Evolutionary conservation across 768 basidiomycete genomes (phyloP).

Genomic region (Grammothele lineata): DNA sequence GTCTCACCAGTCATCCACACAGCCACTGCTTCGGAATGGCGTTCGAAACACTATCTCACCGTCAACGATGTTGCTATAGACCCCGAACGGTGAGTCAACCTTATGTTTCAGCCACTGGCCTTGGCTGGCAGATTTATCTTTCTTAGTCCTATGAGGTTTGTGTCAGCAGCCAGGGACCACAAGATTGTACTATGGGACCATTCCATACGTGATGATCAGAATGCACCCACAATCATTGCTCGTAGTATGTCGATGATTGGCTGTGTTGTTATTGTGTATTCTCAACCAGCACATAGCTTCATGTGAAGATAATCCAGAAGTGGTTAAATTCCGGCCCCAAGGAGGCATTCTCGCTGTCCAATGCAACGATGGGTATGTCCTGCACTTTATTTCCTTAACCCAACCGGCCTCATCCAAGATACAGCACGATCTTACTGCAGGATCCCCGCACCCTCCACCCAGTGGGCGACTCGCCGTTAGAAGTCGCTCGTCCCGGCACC

Average conservation of each 20-base stretch:
- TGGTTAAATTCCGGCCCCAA: constrained; percentile 7
- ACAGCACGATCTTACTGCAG: no score
- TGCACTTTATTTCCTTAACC: no score
- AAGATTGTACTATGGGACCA: constrained; percentile 40
- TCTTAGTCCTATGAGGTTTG: no score
- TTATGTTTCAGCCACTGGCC: neutral
- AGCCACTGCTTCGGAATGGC: no score
- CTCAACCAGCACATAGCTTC: neutral
- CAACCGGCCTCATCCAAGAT: no score
- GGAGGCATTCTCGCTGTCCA: constrained; percentile 4
- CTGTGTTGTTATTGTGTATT: no score
- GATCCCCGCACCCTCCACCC: no score
- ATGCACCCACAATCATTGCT: no score
- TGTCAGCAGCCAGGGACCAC: constrained; percentile 47
- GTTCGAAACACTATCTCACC: constrained; percentile 46
- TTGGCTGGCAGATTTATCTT: no score
- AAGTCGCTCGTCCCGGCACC: neutral
- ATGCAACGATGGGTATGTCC: constrained; percentile 12
- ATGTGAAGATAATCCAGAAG: constrained; percentile 9
- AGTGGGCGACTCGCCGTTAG: no score
- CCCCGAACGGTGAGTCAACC: constrained; percentile 37
- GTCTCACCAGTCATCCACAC: no score
- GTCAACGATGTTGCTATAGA: constrained; percentile 55
- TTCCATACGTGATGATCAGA: constrained; percentile 18
- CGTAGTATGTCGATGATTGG: no score